phyloP scores from a whole-genome alignment of 495 filamentous ascomycete genomes.

The Zalerion maritima region DNA sequence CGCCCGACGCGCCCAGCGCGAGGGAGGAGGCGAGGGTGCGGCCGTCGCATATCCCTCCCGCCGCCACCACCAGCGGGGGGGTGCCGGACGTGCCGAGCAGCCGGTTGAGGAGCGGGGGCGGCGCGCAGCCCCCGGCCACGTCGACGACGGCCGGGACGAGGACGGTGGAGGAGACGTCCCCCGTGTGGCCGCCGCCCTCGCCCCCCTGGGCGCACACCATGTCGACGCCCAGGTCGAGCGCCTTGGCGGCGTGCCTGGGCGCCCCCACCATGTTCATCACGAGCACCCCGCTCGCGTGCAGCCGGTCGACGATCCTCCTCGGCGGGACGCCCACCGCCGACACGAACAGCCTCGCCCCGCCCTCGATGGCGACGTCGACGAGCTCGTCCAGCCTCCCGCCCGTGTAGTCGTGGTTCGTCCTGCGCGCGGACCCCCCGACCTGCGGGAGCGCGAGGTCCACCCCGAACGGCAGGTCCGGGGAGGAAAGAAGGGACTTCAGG shows the following conservation, averaged over 20 bases:
- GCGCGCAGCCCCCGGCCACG: conserved; percentile 48
- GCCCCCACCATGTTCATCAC: conserved; percentile 95
- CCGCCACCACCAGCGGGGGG: conserved; percentile 55
- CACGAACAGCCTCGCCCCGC: conserved; percentile 69
- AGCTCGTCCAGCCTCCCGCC: conserved; percentile 68
- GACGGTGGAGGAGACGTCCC: conserved; percentile 56
- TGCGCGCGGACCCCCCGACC: conserved; percentile 61
- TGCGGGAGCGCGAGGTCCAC: conserved; percentile 80
- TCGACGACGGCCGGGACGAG: conserved; percentile 65
- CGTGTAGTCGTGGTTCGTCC: conserved; percentile 89
- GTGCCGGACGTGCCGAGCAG: conserved; percentile 30
- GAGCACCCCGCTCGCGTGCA: conserved; percentile 62
- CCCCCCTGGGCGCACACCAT: conserved; percentile 74
- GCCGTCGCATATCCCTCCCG: conserved; percentile 61
- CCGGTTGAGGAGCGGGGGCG: conserved; percentile 28
- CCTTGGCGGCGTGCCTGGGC: conserved; percentile 76
- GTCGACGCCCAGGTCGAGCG: conserved; percentile 64
- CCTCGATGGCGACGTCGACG: conserved; percentile 62
- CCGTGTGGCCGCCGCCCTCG: conserved; percentile 69
- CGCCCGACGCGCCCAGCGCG: conserved; percentile 59
- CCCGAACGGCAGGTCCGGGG: conserved; percentile 60
- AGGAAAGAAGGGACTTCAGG: conserved; percentile 52
- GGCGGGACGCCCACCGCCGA: conserved; percentile 74
- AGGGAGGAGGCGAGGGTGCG: conserved; percentile 53
- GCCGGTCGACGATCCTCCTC: conserved; percentile 44